Base-by-base conservation (phyloP, 1,284 basidiomycete genomes). In the Phellinidium pouzarii region DNA sequence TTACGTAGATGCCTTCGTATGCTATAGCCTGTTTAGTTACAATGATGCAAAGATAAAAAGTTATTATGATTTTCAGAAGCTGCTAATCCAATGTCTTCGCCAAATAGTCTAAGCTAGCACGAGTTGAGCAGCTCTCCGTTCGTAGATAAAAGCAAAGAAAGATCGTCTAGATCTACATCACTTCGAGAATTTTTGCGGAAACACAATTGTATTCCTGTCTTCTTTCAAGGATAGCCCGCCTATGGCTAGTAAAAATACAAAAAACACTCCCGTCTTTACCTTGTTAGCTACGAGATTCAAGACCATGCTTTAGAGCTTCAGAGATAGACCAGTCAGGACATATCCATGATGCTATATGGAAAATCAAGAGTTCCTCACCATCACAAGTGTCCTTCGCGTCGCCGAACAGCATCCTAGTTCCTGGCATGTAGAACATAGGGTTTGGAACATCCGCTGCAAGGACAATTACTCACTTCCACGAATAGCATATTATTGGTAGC, bases 391-490 rank as follows among this genome's bases (percentile, higher is more conserved):
- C 82, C 66, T 89, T 91, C 36, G 90, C 90, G 66, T 92, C 90
- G 48, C 90, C 90, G 60, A 92, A 92, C 57, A 92, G 62, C 90
- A 92, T 92, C 71, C 85, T 87, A 42, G 89, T 87, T 52, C 84
- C 84, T 25, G 82, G 80, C 82, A 91, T 90, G 68, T 83, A 92
- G 74, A 92, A 92, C 80, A 92, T 86, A 20, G 89, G 89, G 66
- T 91, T 91, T 22, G 87, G 88, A 17, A 91, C 87, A 64, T 91
- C 88, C 54, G 89, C 88, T 88, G 64, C 57, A 17, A n/a, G 44
- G 12, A 53, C 31, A 55, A 43, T 44, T 50, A 40, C 12, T 22
- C 14, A 48, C 9, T 29, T 37, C 14, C 6, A 9, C 8, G 14
- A 57, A 54, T 40, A 17, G 48, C 53, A 48, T 37, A n/a, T 38